Evolutionary conservation across 2,329 filamentous ascomycete species (phyloP), one percentile per base, ranked within the genome.

Genomic region (Hymenotorrendiella dingleyae): DNA sequence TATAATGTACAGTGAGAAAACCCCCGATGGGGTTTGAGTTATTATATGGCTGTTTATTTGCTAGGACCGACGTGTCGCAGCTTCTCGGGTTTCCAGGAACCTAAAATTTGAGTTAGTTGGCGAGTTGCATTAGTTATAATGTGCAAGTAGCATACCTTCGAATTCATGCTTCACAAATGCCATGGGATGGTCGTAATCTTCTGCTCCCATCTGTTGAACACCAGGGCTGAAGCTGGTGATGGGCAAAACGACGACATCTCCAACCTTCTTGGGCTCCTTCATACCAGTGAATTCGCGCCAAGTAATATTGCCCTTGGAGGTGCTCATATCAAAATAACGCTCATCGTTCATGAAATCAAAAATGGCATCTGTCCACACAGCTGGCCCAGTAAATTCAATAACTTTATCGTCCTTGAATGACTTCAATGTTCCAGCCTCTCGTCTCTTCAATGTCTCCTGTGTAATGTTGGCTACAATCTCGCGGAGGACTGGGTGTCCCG

Each of bases 221-320:
- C 93, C 93, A 0, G 93, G 93, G 57, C 89, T 95, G 71, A 98
- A 98, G 65, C 89, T 91, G 6, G 93, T 98, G 57, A 98, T 97
- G 20, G 93, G 93, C 46, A 98, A 68, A 11, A 98, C 82, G 40
- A 96, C 80, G 2, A 96, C 88, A 64, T 98, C 93, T 34, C 93
- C 93, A 14, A 97, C 82, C 60, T 89, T 90, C 68, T 87, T 94
- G 42, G 87, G 77, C 21, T 70, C 72, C 53, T 78, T 82, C 71
- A 97, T 94, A 49, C 86, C 84, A 0, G 91, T 94, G 60, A 98
- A 98, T 53, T 95, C 85, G 55, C 76, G 73, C 72, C 83, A 96
- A 33, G 89, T 84, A 54, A 97, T 86, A 52, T 84, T 82, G 49
- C 79, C 80, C 59, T 79, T 84, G 12, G 56, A 49, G 14, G 74